phyloP scores from a whole-genome alignment of 768 basidiomycete species.

The Nidularia pulvinata region DNA sequence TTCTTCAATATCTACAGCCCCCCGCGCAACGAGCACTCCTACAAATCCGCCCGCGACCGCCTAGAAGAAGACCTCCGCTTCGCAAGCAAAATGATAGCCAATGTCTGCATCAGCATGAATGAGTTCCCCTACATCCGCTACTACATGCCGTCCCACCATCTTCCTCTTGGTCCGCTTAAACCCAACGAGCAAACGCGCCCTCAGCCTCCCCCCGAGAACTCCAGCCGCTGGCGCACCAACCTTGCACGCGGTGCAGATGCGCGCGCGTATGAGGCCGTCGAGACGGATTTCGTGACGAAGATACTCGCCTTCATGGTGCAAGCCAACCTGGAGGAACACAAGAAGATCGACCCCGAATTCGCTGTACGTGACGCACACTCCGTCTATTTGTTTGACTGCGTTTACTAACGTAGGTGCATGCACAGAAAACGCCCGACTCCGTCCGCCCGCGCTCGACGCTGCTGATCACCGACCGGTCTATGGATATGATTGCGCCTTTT shows the following conservation, averaged over 20 bases:
- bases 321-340: slow-evolving; percentile 81
- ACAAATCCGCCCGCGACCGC: slow-evolving; percentile 67
- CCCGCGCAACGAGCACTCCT: slow-evolving; percentile 68
- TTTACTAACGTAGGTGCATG: too few species aligned
- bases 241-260: slow-evolving; percentile 74
- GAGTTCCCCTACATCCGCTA: slow-evolving; percentile 95
- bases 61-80: slow-evolving; percentile 88
- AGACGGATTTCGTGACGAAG: slow-evolving; percentile 78
- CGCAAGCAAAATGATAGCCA: slow-evolving; percentile 78
- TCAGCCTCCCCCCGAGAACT: slow-evolving; percentile 62
- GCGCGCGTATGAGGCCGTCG: slow-evolving; percentile 66
- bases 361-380: slow-evolving; percentile 55
- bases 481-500: slow-evolving; percentile 91
- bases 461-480: slow-evolving; percentile 94
- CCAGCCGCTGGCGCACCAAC: slow-evolving; percentile 78
- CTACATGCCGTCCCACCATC: slow-evolving; percentile 82
- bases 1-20: slow-evolving; percentile 94
- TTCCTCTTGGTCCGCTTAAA: slow-evolving; percentile 83
- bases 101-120: slow-evolving; percentile 86
- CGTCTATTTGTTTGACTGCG: slow-evolving; percentile 1
- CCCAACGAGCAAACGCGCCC: slow-evolving; percentile 64
- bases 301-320: slow-evolving; percentile 88
- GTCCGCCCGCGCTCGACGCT: slow-evolving; percentile 77
- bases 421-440: slow-evolving; percentile 52
- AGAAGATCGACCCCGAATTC: slow-evolving; percentile 84